Evolutionary conservation across 2,329 filamentous ascomycete species (phyloP).

Genomic region (Thielaviopsis ethacetica): DNA sequence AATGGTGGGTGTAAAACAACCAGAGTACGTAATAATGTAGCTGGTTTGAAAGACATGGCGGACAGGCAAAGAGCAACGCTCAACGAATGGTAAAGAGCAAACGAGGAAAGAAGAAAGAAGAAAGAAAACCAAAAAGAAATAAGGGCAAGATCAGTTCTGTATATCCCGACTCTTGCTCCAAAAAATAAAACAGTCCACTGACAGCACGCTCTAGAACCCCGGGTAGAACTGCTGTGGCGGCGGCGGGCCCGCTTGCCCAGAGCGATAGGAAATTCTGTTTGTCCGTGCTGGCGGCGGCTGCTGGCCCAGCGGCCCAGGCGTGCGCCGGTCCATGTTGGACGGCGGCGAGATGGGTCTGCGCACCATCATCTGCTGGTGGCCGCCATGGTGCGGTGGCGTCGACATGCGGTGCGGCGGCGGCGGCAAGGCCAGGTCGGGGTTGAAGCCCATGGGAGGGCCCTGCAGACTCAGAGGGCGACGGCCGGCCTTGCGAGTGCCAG

Average conservation of each 20-base stretch:
- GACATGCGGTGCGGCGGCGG: constrained; percentile 20
- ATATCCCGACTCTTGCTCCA: background rate
- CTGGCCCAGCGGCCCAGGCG: constrained; percentile 2
- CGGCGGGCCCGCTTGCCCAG: background rate
- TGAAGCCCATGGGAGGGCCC: constrained; percentile 22
- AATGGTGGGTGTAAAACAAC: too few relatives aligned
- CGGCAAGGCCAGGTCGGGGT: constrained; percentile 11
- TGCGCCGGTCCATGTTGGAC: constrained; percentile 7
- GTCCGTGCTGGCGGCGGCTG: background rate
- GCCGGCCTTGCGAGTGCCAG: constrained; percentile 29
- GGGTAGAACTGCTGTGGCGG: constrained; percentile 2
- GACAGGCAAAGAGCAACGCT: too few relatives aligned
- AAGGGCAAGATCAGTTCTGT: background rate
- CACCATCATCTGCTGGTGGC: constrained; percentile 16
- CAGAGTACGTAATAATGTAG: too few relatives aligned
- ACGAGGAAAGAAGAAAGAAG: too few relatives aligned
- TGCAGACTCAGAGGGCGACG: constrained; percentile 22
- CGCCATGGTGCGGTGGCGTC: constrained; percentile 20
- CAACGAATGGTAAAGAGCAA: too few relatives aligned
- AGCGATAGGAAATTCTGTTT: background rate
- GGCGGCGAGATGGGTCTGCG: constrained; percentile 23
- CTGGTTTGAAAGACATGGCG: too few relatives aligned
- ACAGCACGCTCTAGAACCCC: constrained; percentile 1
- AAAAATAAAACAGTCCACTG: constrained; percentile 1
- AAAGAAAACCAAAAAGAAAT: constrained; percentile 3